Evolutionary conservation across 768 basidiomycete species (phyloP).

Genomic region (Vararia minispora): DNA sequence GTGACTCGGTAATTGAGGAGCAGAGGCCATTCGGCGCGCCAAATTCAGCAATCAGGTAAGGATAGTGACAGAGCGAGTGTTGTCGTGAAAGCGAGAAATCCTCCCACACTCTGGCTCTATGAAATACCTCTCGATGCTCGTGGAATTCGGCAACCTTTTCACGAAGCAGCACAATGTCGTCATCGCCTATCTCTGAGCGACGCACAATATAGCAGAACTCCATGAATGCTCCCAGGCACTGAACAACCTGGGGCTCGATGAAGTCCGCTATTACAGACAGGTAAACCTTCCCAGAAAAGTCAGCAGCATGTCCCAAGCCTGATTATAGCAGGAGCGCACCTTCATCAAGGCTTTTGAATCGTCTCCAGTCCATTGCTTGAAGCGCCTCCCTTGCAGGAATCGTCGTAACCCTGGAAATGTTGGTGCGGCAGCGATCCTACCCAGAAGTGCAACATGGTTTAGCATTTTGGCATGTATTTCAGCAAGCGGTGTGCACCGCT

Average conservation of each 20-base stretch:
- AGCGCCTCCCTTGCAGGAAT: constrained; percentile 11
- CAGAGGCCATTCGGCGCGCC: constrained; percentile 1
- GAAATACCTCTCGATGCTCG: constrained; percentile 8
- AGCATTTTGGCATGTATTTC: not conserved
- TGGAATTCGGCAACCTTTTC: constrained; percentile 6
- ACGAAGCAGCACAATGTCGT: constrained; percentile 4
- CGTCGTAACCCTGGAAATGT: constrained; percentile 3
- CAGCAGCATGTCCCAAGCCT: not conserved
- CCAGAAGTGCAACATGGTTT: not conserved
- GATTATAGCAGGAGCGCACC: constrained; percentile 1
- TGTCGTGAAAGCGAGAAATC: constrained; percentile 17
- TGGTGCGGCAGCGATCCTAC: constrained; percentile 15
- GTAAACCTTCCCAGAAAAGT: constrained; percentile 10
- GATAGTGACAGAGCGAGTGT: constrained; percentile 9
- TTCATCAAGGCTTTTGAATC: constrained; percentile 16
- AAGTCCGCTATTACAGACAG: constrained; percentile 4
- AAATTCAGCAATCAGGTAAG: not conserved
- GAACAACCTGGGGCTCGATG: constrained; percentile 6
- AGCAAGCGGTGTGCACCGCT: not conserved
- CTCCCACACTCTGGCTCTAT: constrained; percentile 11
- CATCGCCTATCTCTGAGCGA: constrained; percentile 1
- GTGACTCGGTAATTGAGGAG: constrained; percentile 5
- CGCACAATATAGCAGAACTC: constrained; percentile 18
- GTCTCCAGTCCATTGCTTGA: constrained; percentile 14
- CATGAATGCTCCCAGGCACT: constrained; percentile 11